Conservation (phyloP, 352 stramenopile species). For the Pythium insidiosum region DNA sequence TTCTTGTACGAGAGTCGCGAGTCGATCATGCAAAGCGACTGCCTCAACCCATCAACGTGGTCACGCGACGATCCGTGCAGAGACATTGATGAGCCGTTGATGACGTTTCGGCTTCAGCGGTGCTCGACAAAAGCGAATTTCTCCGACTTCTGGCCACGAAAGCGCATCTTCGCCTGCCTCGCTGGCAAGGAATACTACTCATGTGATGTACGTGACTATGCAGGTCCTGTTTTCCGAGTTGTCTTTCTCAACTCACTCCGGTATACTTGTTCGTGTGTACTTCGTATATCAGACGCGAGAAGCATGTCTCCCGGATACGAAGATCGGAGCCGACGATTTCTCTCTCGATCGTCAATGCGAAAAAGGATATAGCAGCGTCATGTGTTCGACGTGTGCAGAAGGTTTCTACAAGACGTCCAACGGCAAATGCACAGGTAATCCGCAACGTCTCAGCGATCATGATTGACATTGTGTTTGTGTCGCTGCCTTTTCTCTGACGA, state of each 20-base stretch:
- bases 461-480: no score
- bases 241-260: no score
- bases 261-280: neutral
- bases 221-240: neutral
- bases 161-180: slow-evolving; percentile 51
- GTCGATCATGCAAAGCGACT: slow-evolving; percentile 28
- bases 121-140: slow-evolving; percentile 33
- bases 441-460: no score
- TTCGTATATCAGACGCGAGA: slow-evolving; percentile 7
- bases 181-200: slow-evolving; percentile 49
- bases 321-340: no score
- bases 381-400: slow-evolving; percentile 32
- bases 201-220: slow-evolving; percentile 35
- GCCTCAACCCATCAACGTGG: slow-evolving; percentile 30
- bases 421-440: slow-evolving; percentile 46
- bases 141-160: slow-evolving; percentile 40
- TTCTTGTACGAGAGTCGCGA: slow-evolving; percentile 32
- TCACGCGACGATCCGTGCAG: slow-evolving; percentile 40
- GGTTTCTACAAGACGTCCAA: slow-evolving; percentile 54
- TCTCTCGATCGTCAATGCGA: no score
- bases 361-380: slow-evolving; percentile 34
- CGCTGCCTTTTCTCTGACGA: no score
- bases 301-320: slow-evolving; percentile 7
- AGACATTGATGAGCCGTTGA: slow-evolving; percentile 9
- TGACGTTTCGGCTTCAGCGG: slow-evolving; percentile 31